Evolutionary conservation across 1,139 yeast genomes (phyloP).

Genomic region (Pichia sp.): DNA sequence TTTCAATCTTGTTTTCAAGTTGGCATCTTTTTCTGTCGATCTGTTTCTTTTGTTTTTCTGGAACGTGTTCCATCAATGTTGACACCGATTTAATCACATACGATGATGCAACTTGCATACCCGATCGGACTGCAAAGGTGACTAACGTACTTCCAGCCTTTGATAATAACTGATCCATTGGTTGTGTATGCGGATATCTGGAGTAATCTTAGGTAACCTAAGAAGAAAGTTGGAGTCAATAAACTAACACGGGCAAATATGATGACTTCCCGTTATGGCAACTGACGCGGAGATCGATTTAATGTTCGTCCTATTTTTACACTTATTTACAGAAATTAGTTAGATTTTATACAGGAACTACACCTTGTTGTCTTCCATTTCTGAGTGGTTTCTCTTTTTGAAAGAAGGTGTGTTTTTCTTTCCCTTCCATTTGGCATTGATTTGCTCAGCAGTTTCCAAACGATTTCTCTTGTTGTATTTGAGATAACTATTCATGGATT

Average conservation of each 20-base stretch:
- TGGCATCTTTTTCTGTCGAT: conserved; percentile 44
- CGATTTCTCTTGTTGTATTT: conserved; percentile 50
- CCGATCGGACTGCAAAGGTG: conserved; percentile 76
- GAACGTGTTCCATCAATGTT: conserved; percentile 58
- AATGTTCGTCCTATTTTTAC: background rate
- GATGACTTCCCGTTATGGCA: no score
- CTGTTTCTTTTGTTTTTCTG: conserved; percentile 50
- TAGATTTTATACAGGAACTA: background rate
- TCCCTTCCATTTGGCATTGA: conserved; percentile 59
- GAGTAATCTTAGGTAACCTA: no score
- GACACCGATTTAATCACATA: conserved; percentile 70
- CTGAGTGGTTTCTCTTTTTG: conserved; percentile 10
- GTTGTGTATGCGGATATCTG: no score
- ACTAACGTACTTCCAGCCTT: conserved; percentile 76
- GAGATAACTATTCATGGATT: conserved; percentile 52
- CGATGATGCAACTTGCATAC: conserved; percentile 73
- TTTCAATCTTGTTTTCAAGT: conserved; percentile 59
- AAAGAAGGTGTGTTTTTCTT: conserved; percentile 9
- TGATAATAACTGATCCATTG: conserved; percentile 28
- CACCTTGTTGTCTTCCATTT: background rate
- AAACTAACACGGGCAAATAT: no score
- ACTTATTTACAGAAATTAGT: background rate
- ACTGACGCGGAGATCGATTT: no score
- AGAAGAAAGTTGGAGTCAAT: no score
- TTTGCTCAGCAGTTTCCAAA: conserved; percentile 53